These are phyloP conservation scores for Apiotrichum sp. DNA, from an alignment of 1,284 basidiomycete genomes.

Conservation along the genomic window DNA sequence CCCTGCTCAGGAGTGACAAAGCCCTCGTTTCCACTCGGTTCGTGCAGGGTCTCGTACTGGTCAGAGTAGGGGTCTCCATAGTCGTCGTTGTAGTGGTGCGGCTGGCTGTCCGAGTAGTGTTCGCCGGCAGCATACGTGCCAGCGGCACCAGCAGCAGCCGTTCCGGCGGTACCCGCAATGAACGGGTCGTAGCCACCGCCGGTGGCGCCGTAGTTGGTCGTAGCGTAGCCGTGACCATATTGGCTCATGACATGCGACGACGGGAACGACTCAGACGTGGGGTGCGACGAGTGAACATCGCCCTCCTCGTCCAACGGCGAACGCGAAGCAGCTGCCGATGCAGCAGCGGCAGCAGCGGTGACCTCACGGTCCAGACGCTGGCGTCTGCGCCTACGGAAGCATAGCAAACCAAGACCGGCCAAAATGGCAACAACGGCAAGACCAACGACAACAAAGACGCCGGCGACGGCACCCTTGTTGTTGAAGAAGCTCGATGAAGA, in stretches of 20 bases:
- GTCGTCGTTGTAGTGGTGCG: slow-evolving; percentile 7
- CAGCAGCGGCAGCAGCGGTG: slow-evolving; percentile 47
- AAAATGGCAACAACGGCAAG: slow-evolving; percentile 45
- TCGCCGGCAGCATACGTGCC: slow-evolving; percentile 21
- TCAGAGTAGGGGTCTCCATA: slow-evolving; percentile 11
- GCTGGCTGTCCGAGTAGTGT: slow-evolving; percentile 6
- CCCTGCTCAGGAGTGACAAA: slow-evolving; percentile 16
- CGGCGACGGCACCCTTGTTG: slow-evolving; percentile 47
- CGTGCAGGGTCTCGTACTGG: not conserved
- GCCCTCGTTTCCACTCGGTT: not conserved
- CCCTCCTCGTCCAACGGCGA: slow-evolving; percentile 47
- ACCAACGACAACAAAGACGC: slow-evolving; percentile 49
- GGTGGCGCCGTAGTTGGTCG: slow-evolving; percentile 29
- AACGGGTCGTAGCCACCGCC: slow-evolving; percentile 43
- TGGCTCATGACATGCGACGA: slow-evolving; percentile 45
- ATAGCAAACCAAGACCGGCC: slow-evolving; percentile 42
- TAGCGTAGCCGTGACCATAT: slow-evolving; percentile 39
- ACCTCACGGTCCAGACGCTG: slow-evolving; percentile 47
- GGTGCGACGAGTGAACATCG: slow-evolving; percentile 29
- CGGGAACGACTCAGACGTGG: slow-evolving; percentile 38
- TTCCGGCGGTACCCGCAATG: slow-evolving; percentile 22
- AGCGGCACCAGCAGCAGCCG: slow-evolving; percentile 12
- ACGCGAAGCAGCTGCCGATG: slow-evolving; percentile 34
- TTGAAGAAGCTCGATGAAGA: slow-evolving; percentile 39
- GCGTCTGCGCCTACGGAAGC: slow-evolving; percentile 42